Evolutionary conservation across 441 rosid species (phyloP), one percentile per base, ranked within the genome.

Genomic region (Flueggea neowawraea): DNA sequence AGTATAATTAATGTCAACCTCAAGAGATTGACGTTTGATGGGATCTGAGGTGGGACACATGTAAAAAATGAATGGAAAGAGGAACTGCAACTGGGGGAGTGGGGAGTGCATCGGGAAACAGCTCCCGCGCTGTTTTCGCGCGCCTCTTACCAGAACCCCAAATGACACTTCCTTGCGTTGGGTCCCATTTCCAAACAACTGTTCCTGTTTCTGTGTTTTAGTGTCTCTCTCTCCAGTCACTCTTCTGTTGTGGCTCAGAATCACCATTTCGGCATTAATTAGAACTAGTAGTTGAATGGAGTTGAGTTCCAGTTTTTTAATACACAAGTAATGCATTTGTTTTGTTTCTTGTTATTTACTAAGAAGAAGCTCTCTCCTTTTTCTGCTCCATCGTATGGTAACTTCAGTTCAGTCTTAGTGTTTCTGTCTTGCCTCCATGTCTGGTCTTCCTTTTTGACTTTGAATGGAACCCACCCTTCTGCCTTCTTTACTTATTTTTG

Each of bases 91-190:
- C 9, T 36, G 41, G 28, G 1, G 28, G 28, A 5, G 41, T 36
- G 9, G 10, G 12, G 11, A 53, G 55, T 65, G 82, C 86, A 70
- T 82, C 70, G 86, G 90, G 90, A 82, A 84, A 84, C 90, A 87
- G 86, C 86, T 77, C 90, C 78, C 90, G 88, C 93, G 90, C 88
- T 87, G 90, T 87, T 87, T 77, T 66, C 90, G 93, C 88, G 93
- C 87, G 88, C 84, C 80, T 48, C 75, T 72, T 71, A 55, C 72
- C 60, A 36, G 9, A 5, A 36, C 6, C 9, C 41, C 41, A 36
- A 5, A 36, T 8, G 6, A 5, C 41, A 36, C 41, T 36, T 36
- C 41, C 41, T 55, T 2, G 28, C 28, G 28, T 22, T 1, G 28
- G 28, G 28, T 22, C 28, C 28, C 28, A 22, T 1, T 6, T 10